Evolutionary conservation across 768 basidiomycete genomes (phyloP).

Genomic region (Tylopilus intermedius): DNA sequence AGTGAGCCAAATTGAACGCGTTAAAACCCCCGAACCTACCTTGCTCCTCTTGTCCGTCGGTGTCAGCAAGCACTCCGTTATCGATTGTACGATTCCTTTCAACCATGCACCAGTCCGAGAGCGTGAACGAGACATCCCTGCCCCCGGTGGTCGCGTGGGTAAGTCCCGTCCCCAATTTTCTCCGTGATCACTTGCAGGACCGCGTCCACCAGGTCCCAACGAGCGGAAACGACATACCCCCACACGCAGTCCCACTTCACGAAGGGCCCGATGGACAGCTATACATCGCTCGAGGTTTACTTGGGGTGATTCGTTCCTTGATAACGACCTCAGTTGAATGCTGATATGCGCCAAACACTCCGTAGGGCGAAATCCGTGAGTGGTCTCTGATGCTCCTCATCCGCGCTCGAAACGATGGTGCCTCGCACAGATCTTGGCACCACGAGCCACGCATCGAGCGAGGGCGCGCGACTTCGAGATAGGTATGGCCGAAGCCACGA

Average conservation of each 20-base stretch:
- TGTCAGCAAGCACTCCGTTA: too few species aligned
- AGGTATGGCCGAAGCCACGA: conserved; percentile 3
- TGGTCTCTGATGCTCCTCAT: not conserved
- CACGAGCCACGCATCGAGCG: conserved; percentile 3
- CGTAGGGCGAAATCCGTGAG: conserved; percentile 21
- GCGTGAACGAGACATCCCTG: not conserved
- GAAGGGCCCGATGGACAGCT: conserved; percentile 6
- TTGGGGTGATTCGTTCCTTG: conserved; percentile 8
- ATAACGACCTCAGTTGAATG: not conserved
- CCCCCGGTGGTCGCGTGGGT: conserved; percentile 14
- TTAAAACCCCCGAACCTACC: not conserved
- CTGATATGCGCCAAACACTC: not conserved
- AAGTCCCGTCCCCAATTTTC: not conserved
- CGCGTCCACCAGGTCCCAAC: conserved; percentile 6
- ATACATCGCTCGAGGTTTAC: conserved; percentile 18
- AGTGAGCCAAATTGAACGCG: not conserved
- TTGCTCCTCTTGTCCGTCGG: not conserved
- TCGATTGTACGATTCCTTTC: too few species aligned
- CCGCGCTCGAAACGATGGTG: not conserved
- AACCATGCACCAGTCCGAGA: conserved; percentile 5
- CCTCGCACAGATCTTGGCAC: conserved; percentile 14
- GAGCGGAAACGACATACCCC: conserved; percentile 18
- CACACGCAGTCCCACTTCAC: conserved; percentile 14
- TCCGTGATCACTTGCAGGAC: not conserved
- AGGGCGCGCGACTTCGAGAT: conserved; percentile 17